Evolutionary conservation across 1,139 yeast genomes (phyloP), one percentile per base, ranked within the genome.

Genomic region (Taphrina pruni): DNA sequence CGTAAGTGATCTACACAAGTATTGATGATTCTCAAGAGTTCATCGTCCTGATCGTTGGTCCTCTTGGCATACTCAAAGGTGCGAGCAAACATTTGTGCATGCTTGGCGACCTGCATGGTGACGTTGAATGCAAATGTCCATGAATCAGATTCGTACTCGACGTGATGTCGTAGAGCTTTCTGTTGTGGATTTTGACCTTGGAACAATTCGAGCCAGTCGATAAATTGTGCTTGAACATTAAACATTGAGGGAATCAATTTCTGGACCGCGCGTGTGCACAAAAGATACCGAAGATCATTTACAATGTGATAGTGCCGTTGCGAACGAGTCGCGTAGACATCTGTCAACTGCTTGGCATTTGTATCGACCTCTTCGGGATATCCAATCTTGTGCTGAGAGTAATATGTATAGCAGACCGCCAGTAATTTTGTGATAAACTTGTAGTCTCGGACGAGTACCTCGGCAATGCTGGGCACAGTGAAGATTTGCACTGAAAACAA

Each of bases 101-200:
- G 76, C 70, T 79, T 79, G 8, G 80, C 73, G 6, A 80, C 76
- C 54, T 76, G 79, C 1, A 82, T 90, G 72, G 88, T 86, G 43
- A 92, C 87, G 73, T 89, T 90, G 78, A 90, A 90, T 75, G 86
- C 90, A 0, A 90, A 85, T 0, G 94, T 87, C 82, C 94, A 93
- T 68, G 89, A 92, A 26, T 90, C 91, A 60, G 88, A 88, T 76
- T 94, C 99, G 76, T 89, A 94, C 76, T 93, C 97, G 12, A 94
- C 91, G 77, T 94, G 99, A 70, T 86, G 87, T 14, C 84, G 82
- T n/a, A 86, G 85, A 75, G 91, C 97, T 72, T 98, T 82, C 73
- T 83, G 84, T 75, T 91, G 80, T 0, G 89, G 88, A 0, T 96
- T 89, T 66, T 87, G 84, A 1, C 96, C 95, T 77, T 93, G 97